Base-by-base conservation (phyloP, 495 filamentous ascomycete genomes). In the Polyplosphaeria fusca region DNA sequence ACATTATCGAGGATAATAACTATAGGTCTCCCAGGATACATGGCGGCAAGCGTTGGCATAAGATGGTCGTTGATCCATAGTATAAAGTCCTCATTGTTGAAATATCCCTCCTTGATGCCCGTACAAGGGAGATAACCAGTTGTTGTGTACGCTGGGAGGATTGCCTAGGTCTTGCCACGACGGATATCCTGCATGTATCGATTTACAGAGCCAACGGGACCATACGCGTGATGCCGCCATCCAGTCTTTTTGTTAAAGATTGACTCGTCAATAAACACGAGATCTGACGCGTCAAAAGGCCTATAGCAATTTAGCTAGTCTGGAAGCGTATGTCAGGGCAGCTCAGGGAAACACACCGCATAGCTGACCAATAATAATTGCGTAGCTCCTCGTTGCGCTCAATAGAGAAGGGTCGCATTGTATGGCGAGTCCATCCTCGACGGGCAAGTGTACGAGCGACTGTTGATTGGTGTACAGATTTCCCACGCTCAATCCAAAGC, bases 51-150 rank as follows among this genome's bases (percentile, higher is more conserved):
- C 3, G 48, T 52, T 9, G 48, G 48, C 4, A 52, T 18, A 5
- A 52, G 48, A 3, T 2, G 3, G 2, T 41, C 14, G 4, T 18
- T 2, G 32, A 52, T 41, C 48, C 48, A 52, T 4, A 26, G 20
- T 1, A 52, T 20, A 52, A 52, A 52, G 9, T 52, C 48, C 32
- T 52, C 32, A 52, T 42, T 25, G 40, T 52, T 26, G 42, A 16
- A 11, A 4, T 13, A n/a, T n/a, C n/a, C n/a, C n/a, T n/a, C n/a
- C n/a, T n/a, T n/a, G n/a, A n/a, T n/a, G n/a, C n/a, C n/a, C n/a
- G 47, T 39, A 39, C 47, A 51, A 13, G 47, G 47, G 9, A 51
- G 47, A 24, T 39, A 51, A 2, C 47, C 30, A 24, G 23, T 23
- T 4, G 24, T 13, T 12, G 47, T 51, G 40, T 38, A 51, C 32